phyloP scores from a whole-genome alignment of 1,284 basidiomycete genomes.

The Wolfiporia cocos region DNA sequence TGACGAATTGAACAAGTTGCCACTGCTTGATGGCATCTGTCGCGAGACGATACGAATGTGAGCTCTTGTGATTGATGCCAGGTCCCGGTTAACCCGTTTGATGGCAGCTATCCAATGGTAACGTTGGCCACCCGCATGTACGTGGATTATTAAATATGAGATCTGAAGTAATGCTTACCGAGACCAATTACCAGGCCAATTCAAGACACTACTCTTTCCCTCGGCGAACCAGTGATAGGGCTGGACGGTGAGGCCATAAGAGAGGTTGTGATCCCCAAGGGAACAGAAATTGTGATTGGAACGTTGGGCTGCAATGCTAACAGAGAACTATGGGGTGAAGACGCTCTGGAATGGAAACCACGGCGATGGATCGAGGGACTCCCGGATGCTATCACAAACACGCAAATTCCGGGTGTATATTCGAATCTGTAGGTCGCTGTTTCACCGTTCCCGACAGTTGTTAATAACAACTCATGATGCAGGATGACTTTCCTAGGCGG shows the following conservation, averaged over 20 bases:
- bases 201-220: background rate
- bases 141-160: too few species aligned
- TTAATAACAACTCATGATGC: background rate
- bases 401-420: background rate
- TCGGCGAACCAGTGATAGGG: background rate
- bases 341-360: background rate
- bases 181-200: too few species aligned
- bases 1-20: constrained; percentile 15
- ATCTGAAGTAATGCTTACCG: too few species aligned
- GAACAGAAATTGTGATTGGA: background rate
- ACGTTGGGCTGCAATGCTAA: background rate
- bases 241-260: background rate
- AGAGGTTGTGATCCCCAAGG: background rate
- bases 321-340: background rate
- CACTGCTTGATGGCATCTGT: constrained; percentile 18
- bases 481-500: constrained; percentile 31
- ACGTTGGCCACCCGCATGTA: background rate
- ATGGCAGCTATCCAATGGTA: constrained; percentile 4
- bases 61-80: too few species aligned
- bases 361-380: background rate
- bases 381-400: background rate
- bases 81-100: too few species aligned
- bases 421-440: background rate
- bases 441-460: background rate
- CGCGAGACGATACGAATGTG: constrained; percentile 20